Base-by-base conservation (phyloP, 2,329 filamentous ascomycete species). In the Exutisphaerella laricina region DNA sequence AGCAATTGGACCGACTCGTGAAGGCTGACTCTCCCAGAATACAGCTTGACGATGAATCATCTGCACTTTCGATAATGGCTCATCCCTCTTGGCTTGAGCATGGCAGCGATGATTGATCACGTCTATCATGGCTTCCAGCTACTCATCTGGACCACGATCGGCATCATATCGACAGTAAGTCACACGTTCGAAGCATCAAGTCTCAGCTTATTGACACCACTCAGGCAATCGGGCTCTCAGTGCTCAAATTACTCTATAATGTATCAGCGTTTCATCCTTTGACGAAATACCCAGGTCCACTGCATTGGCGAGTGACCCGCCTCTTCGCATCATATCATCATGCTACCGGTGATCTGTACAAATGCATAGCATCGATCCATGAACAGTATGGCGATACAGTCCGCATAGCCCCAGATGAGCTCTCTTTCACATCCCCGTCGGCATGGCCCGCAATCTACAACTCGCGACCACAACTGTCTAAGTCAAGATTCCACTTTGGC, bases 321-420 rank as follows among this genome's bases (percentile, higher is more conserved):
- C 22, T 56, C 6, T 41, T 43, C n/a, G 47, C 48, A 9, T 50
- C 50, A 2, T 55, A 55, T 23, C 50, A 56, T 23, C 50, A 53
- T 23, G 44, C 50, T 10, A 39, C 45, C 2, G 54, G 54, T 12
- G 46, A 52, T 20, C 43, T 56, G 7, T 55, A 51, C 37, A 28
- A 53, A 12, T 34, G 54, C 18, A 59, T 60, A 14, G 48, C 53
- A 8, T 34, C 45, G 0, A 45, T 59, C 1, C 58, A 60, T n/a
- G 39, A 56, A 14, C 28, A 50, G 29, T 56, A 56, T 29, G 57
- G 57, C 13, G 31, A 45, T 5, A 52, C 56, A 13, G 53, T 60
- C 10, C 54, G 58, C 4, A 54, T 60, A 39, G 54, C 58, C 12
- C 58, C 58, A 2, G 55, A 58, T 23, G 58, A 60, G 33, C 50